A percentile compares a stretch with the other conserved stretches of the same genome.
phyloP scores from a whole-genome alignment of 306 rosid genomes.

The Prunus kanzakura region DNA sequence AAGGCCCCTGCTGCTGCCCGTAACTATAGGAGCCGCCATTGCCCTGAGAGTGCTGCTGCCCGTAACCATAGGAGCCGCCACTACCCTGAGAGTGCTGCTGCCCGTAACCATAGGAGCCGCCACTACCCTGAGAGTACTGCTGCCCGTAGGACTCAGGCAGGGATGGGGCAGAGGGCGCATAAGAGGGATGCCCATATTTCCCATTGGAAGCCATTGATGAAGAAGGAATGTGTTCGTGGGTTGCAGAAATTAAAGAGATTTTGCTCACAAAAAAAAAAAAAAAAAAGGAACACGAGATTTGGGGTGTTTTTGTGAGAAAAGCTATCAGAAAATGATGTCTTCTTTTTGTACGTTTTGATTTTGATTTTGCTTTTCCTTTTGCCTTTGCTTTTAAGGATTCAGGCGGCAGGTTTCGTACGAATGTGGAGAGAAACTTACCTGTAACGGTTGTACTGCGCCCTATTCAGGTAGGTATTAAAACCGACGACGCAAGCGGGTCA shows the following conservation, averaged over 20 bases:
- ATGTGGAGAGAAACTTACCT: no score
- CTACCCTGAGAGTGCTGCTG: background rate
- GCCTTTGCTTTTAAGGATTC: no score
- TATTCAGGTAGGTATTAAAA: no score
- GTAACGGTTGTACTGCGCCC: no score
- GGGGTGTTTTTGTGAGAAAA: no score
- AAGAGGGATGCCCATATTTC: conserved; percentile 37
- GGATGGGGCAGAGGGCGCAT: conserved; percentile 62
- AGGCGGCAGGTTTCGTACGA: no score
- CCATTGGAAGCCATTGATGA: conserved; percentile 48
- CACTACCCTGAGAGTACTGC: background rate
- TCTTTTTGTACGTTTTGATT: no score
- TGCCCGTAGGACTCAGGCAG: conserved; percentile 24
- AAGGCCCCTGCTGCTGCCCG: conserved; percentile 17
- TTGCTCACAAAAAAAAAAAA: background rate
- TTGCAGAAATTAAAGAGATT: background rate
- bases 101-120: background rate
- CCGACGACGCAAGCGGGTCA: no score
- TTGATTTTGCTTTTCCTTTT: no score
- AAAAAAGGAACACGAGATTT: no score
- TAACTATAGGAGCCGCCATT: background rate
- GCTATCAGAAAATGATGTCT: no score
- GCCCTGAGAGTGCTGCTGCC: background rate
- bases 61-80: no score
- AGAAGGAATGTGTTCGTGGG: background rate